Percentiles rank a stretch among this genome's conserved stretches.
Conservation (phyloP, 805 yeast species). For the Wickerhamiella hasegawae region DNA sequence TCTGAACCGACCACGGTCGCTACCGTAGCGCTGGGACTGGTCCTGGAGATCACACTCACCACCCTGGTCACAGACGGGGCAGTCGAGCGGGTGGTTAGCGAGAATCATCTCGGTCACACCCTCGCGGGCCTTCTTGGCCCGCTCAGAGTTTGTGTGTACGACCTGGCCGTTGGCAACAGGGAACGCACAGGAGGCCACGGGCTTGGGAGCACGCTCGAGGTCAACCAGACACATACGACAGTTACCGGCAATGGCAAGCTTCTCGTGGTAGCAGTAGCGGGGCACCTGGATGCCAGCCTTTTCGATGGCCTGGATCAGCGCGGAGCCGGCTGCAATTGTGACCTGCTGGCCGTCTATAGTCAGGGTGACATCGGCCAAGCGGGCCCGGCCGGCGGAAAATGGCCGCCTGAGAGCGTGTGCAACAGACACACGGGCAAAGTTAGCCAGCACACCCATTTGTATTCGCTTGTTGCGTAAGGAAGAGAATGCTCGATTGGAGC, state of each 20-base stretch:
- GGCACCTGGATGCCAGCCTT: constrained; percentile 81
- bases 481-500: neutral
- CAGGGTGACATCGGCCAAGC: constrained; percentile 32
- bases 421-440: neutral
- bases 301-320: constrained; percentile 82
- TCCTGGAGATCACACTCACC: constrained; percentile 91
- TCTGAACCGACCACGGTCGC: constrained; percentile 71
- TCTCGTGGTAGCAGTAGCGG: constrained; percentile 83
- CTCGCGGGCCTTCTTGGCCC: constrained; percentile 70
- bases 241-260: constrained; percentile 80
- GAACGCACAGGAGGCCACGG: constrained; percentile 82
- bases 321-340: constrained; percentile 68
- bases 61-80: constrained; percentile 89
- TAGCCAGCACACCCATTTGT: neutral
- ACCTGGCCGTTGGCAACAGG: constrained; percentile 88
- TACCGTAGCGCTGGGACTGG: constrained; percentile 67
- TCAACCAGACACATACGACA: constrained; percentile 89
- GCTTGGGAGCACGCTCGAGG: constrained; percentile 76
- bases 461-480: neutral
- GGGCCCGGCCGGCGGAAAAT: neutral
- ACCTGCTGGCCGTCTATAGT: constrained; percentile 57
- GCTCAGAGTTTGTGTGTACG: constrained; percentile 60
- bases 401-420: neutral
- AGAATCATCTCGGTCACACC: constrained; percentile 81
- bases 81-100: constrained; percentile 81